Conservation (phyloP, 129 eudicot genomes). For the Pseudognaphalium luteoalbum region DNA sequence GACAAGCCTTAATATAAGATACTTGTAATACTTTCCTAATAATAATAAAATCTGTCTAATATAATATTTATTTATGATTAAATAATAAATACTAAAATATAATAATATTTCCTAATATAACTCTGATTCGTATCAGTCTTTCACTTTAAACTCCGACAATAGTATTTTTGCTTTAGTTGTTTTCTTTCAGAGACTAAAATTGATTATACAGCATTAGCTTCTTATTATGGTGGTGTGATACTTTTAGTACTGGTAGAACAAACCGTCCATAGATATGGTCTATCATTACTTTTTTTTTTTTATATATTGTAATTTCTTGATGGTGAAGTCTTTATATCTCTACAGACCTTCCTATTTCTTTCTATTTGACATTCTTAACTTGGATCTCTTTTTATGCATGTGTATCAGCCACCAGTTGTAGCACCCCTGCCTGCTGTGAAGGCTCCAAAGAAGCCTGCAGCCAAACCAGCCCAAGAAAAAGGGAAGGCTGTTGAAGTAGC, state of each 20-base stretch:
- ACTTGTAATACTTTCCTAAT: no score
- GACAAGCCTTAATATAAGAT: no score
- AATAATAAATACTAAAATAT: no score
- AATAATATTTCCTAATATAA: no score
- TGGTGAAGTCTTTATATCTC: not conserved
- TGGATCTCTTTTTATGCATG: not conserved
- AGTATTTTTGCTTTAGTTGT: not conserved
- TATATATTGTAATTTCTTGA: not conserved
- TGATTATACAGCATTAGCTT: no score
- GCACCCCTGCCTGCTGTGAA: slow-evolving; percentile 58
- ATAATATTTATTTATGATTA: no score
- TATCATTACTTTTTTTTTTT: not conserved
- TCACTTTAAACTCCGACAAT: not conserved
- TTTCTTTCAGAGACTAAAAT: not conserved
- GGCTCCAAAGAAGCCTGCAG: slow-evolving; percentile 59
- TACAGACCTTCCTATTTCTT: not conserved
- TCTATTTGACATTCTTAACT: not conserved
- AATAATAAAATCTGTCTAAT: no score
- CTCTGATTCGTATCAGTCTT: no score
- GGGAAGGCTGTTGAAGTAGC: slow-evolving; percentile 61
- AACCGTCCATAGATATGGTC: not conserved
- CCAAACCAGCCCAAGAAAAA: slow-evolving; percentile 64
- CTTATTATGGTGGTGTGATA: no score
- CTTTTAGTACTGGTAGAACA: not conserved
- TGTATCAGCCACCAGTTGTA: slow-evolving; percentile 58